Evolutionary conservation across 495 filamentous ascomycete species (phyloP).

Genomic region (Lasiosphaeria hispida): DNA sequence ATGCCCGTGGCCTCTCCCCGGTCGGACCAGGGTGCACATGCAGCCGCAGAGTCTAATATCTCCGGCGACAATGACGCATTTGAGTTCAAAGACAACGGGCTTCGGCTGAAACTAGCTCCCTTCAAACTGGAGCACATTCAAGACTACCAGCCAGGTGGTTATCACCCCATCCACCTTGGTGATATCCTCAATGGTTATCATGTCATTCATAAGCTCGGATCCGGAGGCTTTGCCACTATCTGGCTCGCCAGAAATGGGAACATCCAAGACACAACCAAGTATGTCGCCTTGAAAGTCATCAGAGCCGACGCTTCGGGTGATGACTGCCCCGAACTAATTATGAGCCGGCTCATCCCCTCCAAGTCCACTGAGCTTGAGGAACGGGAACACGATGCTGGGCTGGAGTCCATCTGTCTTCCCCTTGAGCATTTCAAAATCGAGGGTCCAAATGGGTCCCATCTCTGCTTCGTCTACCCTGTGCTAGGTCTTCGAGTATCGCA

Average conservation of each 20-base stretch:
- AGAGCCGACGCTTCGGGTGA: slow-evolving; percentile 25
- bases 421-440: slow-evolving; percentile 30
- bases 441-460: slow-evolving; percentile 36
- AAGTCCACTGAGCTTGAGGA: background rate
- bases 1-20: too few species aligned
- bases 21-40: too few species aligned
- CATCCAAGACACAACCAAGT: background rate
- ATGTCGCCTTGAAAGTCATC: slow-evolving; percentile 24
- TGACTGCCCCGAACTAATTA: slow-evolving; percentile 17
- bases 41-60: too few species aligned
- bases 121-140: too few species aligned
- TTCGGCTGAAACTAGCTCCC: too few species aligned
- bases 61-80: too few species aligned
- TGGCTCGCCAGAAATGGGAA: slow-evolving; percentile 29
- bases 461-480: slow-evolving; percentile 32
- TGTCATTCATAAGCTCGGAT: slow-evolving; percentile 42
- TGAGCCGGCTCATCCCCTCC: background rate
- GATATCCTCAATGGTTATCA: background rate
- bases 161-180: slow-evolving; percentile 1
- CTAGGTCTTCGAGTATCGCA: slow-evolving; percentile 26
- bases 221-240: slow-evolving; percentile 42
- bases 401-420: slow-evolving; percentile 8
- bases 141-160: too few species aligned
- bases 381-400: slow-evolving; percentile 1
- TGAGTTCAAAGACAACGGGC: too few species aligned